Evolutionary conservation across 495 filamentous ascomycete genomes (phyloP).

Genomic region (Talaromyces stipitatus): DNA sequence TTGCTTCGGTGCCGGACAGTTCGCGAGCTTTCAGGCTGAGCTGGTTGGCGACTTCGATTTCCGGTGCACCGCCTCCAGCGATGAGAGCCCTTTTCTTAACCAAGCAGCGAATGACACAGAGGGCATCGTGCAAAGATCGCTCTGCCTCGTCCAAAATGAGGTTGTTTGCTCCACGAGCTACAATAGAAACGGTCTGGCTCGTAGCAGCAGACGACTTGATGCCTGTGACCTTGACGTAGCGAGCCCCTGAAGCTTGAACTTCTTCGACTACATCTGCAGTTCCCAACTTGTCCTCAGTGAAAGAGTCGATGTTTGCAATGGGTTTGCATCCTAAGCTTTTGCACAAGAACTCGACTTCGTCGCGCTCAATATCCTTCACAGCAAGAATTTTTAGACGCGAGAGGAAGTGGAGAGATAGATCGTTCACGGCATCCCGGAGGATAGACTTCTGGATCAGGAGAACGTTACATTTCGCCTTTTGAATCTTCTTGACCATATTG

Average conservation of each 20-base stretch:
- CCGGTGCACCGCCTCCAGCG: constrained; percentile 90
- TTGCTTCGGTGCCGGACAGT: constrained; percentile 83
- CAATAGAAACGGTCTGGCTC: constrained; percentile 85
- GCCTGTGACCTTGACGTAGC: constrained; percentile 90
- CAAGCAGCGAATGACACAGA: constrained; percentile 93
- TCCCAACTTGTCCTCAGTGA: constrained; percentile 97
- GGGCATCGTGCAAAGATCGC: constrained; percentile 90
- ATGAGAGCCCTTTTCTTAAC: constrained; percentile 99
- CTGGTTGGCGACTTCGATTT: constrained; percentile 84
- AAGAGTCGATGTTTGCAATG: constrained; percentile 96
- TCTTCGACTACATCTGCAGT: constrained; percentile 95
- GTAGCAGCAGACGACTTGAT: constrained; percentile 54
- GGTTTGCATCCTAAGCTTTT: constrained; percentile 97
- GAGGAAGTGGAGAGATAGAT: constrained; percentile 93
- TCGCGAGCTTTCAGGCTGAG: constrained; percentile 74
- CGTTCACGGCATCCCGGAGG: constrained; percentile 94
- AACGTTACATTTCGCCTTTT: constrained; percentile 99
- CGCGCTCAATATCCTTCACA: constrained; percentile 95
- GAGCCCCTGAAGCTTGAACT: constrained; percentile 73
- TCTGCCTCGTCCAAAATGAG: constrained; percentile 96
- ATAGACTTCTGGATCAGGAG: constrained; percentile 98
- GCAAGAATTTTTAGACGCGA: constrained; percentile 92
- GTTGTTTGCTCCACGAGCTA: constrained; percentile 87
- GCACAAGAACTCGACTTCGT: constrained; percentile 99
- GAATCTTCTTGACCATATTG: constrained; percentile 99